Evolutionary conservation across 345 rosid species (phyloP), one percentile per base, ranked within the genome.

Genomic region (Dipteronia sinensis): DNA sequence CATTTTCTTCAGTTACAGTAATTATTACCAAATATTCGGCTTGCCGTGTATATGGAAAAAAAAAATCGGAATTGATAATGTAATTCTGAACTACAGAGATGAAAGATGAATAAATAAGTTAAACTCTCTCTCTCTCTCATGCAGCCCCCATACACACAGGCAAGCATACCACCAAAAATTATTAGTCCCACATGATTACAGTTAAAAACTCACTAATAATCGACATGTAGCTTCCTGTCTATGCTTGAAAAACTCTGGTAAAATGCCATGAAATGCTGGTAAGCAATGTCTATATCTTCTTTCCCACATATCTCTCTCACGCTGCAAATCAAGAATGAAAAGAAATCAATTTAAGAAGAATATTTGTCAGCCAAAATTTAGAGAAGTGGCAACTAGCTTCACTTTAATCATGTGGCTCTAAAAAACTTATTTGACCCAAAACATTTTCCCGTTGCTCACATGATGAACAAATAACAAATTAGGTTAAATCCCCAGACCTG

Each of bases 211-310:
- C 10, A 49, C 53, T 75, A 71, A 46, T 72, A 85, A 80, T 93
- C 99, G 27, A 95, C 85, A 9, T 71, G 49, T 67, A 92, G 91
- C 84, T 89, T 91, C 83, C 74, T 79, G 81, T 92, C 98, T 77
- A 93, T 74, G 81, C 86, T 85, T 55, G 98, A 91, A 85, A 93
- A 93, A 72, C 82, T 79, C 78, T 74, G 80, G 80, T 88, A 92
- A 85, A 92, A 95, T 71, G 97, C 97, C 87, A 89, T 95, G 88
- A 95, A 96, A 88, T 96, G 97, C 78, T 78, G 86, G 90, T 94
- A 93, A 1, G 99, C 93, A 7, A 86, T 90, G 83, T 91, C 96
- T 76, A 92, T 80, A 78, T 96, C 98, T 65, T 90, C 93, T 80
- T 86, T 90, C 75, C 97, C 97, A 49, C 99, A 95, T 61, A 89